Conservation (phyloP, 140 eudicot genomes). For the Flaveria floridana region DNA sequence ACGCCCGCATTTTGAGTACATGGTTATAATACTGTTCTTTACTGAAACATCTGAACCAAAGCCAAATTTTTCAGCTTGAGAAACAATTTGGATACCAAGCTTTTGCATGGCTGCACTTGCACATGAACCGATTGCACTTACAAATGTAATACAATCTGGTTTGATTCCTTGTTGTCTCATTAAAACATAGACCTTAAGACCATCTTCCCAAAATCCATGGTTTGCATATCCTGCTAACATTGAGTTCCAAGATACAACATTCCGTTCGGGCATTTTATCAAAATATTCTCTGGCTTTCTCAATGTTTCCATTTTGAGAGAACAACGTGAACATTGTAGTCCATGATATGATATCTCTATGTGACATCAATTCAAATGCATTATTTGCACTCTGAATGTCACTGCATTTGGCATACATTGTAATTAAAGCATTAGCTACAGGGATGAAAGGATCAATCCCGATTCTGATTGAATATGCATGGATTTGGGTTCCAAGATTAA, state of each 20-base stretch:
- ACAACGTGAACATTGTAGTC: conserved; percentile 52
- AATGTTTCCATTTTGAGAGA: conserved; percentile 36
- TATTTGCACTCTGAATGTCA: conserved; percentile 34
- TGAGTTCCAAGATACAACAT: conserved; percentile 49
- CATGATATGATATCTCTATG: conserved; percentile 51
- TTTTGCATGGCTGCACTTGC: conserved; percentile 38
- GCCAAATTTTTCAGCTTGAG: conserved; percentile 46
- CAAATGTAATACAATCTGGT: conserved; percentile 47
- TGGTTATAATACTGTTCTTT: conserved; percentile 37
- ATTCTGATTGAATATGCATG: conserved; percentile 41
- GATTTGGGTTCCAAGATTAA: conserved; percentile 45
- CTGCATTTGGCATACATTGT: conserved; percentile 52
- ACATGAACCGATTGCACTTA: conserved; percentile 38
- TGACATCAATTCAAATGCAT: conserved; percentile 38
- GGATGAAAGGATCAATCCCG: conserved; percentile 34
- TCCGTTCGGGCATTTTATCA: conserved; percentile 51
- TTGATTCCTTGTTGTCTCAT: conserved; percentile 44
- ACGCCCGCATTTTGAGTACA: conserved; percentile 50
- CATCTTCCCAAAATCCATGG: conserved; percentile 50
- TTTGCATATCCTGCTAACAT: conserved; percentile 44
- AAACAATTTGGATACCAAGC: conserved; percentile 44
- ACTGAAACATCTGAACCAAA: conserved; percentile 38
- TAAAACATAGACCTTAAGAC: conserved; percentile 38
- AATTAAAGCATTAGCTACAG: conserved; percentile 48
- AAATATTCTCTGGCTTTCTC: conserved; percentile 41